Percentiles rank a stretch among this genome's conserved stretches.
phyloP scores from a whole-genome alignment of 805 yeast species.

The Kodamaea lidongshanica region DNA sequence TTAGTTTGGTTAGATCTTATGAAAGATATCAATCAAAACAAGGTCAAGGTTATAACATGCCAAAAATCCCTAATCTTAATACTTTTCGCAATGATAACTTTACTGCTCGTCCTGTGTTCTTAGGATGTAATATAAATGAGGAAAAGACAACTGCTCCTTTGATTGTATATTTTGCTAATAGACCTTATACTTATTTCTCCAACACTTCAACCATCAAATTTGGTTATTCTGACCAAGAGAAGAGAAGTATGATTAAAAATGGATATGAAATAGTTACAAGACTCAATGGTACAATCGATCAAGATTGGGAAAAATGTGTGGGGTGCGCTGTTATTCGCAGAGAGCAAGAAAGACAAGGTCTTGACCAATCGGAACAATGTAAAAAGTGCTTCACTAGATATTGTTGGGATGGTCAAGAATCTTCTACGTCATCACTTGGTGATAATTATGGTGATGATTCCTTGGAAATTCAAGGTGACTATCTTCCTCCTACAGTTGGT shows the following conservation, averaged over 20 bases:
- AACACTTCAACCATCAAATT: slow-evolving; percentile 69
- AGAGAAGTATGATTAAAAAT: slow-evolving; percentile 55
- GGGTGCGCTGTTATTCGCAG: slow-evolving; percentile 80
- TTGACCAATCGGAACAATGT: slow-evolving; percentile 61
- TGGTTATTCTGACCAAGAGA: slow-evolving; percentile 52
- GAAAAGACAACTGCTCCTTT: slow-evolving; percentile 49
- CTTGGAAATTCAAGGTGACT: slow-evolving; percentile 6
- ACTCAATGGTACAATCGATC: slow-evolving; percentile 58
- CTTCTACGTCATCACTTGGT: slow-evolving; percentile 6
- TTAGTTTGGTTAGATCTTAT: slow-evolving; percentile 27
- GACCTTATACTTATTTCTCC: slow-evolving; percentile 57
- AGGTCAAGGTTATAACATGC: slow-evolving; percentile 61
- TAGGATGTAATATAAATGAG: slow-evolving; percentile 63
- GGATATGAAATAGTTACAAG: slow-evolving; percentile 69
- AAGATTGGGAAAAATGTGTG: slow-evolving; percentile 65
- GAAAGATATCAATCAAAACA: slow-evolving; percentile 29
- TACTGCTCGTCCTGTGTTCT: slow-evolving; percentile 67
- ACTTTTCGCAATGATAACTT: slow-evolving; percentile 56
- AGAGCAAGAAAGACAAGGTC: slow-evolving; percentile 60
- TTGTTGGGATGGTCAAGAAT: slow-evolving; percentile 63
- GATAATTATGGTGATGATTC: slow-evolving; percentile 11
- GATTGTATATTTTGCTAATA: slow-evolving; percentile 70
- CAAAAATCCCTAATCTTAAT: slow-evolving; percentile 66
- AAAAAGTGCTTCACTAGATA: slow-evolving; percentile 59
- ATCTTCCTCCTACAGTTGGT: slow-evolving; percentile 6